phyloP scores from a whole-genome alignment of 257 asterid genomes.

The Forsythia viridissima region DNA sequence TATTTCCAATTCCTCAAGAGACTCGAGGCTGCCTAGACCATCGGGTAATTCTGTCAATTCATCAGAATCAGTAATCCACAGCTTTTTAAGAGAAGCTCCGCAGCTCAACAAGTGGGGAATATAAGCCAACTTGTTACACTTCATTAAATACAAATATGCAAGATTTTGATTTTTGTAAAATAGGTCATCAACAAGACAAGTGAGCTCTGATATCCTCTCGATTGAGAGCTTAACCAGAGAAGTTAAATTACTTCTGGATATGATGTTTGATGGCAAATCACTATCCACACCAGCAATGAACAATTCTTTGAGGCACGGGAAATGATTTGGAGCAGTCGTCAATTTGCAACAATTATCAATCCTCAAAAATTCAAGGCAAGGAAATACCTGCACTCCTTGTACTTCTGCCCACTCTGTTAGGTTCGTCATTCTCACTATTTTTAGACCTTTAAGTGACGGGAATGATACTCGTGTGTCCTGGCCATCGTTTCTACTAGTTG shows the following conservation, averaged over 20 bases:
- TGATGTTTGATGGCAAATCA: neutral
- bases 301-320: slow-evolving; percentile 20
- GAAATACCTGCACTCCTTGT: too few species aligned
- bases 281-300: neutral
- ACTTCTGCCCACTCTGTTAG: too few species aligned
- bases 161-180: neutral
- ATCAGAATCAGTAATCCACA: neutral
- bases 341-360: too few species aligned
- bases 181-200: too few species aligned
- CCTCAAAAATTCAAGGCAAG: too few species aligned
- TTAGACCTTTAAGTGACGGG: too few species aligned
- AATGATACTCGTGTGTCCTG: too few species aligned
- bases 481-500: too few species aligned
- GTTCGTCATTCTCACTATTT: too few species aligned
- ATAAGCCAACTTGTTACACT: neutral
- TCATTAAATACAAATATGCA: neutral
- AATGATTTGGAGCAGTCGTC: slow-evolving; percentile 21
- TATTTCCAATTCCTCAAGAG: neutral
- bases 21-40: neutral
- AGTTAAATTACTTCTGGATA: too few species aligned
- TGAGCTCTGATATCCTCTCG: too few species aligned
- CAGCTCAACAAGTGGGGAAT: neutral
- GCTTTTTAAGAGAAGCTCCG: neutral
- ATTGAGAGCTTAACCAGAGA: too few species aligned
- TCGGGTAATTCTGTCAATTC: slow-evolving; percentile 16